Evolutionary conservation across 2,329 filamentous ascomycete genomes (phyloP), one percentile per base, ranked within the genome.

Genomic region (Massarina eburnea): DNA sequence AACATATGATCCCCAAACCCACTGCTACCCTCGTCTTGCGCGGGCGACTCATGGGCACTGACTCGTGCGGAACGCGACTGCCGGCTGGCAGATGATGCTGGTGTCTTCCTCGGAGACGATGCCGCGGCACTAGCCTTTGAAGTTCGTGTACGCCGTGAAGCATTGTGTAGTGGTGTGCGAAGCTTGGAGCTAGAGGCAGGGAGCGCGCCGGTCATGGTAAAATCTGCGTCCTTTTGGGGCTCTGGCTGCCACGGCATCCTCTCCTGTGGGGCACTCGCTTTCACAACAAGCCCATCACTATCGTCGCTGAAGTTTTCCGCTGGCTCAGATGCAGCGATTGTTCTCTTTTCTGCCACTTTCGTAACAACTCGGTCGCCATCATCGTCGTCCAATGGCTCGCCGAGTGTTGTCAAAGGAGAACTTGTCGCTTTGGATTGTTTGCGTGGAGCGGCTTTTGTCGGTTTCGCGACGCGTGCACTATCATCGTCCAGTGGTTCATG

Each of bases 151-250:
- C 39, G 47, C 35, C 47, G 59, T 20, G 61, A 53, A 22, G 43
- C 42, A 21, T 54, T 56, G 14, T 55, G 50, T 24, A 46, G 44
- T 12, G 65, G 64, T 40, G 61, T 64, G 9, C 44, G 54, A 41
- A 44, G 41, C 39, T 57, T 61, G 19, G 24, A 43, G 20, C 27
- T 39, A 26, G 42, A 17, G 5, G 52, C 48, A 20, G 62, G 67
- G 18, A 71, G 58, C 33, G 59, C 70, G 35, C 68, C 68, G 32
- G 62, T 67, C 70, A 72, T 71, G 21, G 56, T 62, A 21, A 59
- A 41, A 18, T 68, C 61, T 41, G 49, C 58, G 42, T 60, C 57
- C 8, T 55, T 37, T 37, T 57, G 46, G 14, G 40, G 41, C 35
- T 59, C 52, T 34, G 54, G 51, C 22, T 59, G 48, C 49, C 42